A percentile compares a stretch with the other conserved stretches of the same genome.
Evolutionary conservation across 2,329 filamentous ascomycete species (phyloP).

Genomic region (Aureobasidium sp.): DNA sequence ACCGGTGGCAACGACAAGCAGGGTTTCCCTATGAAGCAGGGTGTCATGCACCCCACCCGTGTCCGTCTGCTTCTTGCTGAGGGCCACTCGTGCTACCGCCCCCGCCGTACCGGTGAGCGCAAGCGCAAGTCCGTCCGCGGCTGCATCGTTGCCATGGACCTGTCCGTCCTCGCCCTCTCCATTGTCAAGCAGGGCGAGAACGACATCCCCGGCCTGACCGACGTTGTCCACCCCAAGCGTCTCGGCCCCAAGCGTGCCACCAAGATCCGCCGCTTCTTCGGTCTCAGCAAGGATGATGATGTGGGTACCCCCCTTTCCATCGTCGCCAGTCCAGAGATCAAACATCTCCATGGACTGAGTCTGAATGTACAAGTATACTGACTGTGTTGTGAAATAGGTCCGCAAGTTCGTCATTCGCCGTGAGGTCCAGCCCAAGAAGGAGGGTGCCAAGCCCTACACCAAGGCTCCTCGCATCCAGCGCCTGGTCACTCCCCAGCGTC

Average conservation of each 20-base stretch:
- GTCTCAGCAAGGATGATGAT: constrained; percentile 99
- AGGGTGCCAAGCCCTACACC: constrained; percentile 98
- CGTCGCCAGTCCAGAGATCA: constrained; percentile 51
- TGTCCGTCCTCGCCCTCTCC: constrained; percentile 87
- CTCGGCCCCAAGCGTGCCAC: constrained; percentile 99
- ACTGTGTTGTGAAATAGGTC: constrained; percentile 52
- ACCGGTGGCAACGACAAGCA: constrained; percentile 99
- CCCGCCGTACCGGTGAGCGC: constrained; percentile 95
- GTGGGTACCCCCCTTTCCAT: constrained; percentile 62
- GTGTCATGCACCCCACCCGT: constrained; percentile 97
- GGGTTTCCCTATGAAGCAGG: constrained; percentile 99
- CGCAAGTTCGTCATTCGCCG: constrained; percentile 99
- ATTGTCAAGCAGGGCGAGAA: constrained; percentile 97
- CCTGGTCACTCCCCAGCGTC: constrained; percentile 97
- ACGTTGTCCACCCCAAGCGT: constrained; percentile 97
- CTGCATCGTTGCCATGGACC: constrained; percentile 95
- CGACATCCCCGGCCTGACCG: constrained; percentile 93
- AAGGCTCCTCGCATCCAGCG: constrained; percentile 99
- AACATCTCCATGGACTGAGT: constrained; percentile 35
- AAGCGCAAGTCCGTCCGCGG: constrained; percentile 99
- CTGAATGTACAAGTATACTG: constrained; percentile 29
- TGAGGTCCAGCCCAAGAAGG: constrained; percentile 92
- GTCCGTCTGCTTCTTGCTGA: constrained; percentile 92
- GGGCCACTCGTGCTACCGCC: constrained; percentile 98
- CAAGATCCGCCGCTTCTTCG: constrained; percentile 99